These are phyloP conservation scores for Taiwanofungus camphoratus DNA, from an alignment of 1,284 basidiomycete genomes.

Conservation along the genomic window DNA sequence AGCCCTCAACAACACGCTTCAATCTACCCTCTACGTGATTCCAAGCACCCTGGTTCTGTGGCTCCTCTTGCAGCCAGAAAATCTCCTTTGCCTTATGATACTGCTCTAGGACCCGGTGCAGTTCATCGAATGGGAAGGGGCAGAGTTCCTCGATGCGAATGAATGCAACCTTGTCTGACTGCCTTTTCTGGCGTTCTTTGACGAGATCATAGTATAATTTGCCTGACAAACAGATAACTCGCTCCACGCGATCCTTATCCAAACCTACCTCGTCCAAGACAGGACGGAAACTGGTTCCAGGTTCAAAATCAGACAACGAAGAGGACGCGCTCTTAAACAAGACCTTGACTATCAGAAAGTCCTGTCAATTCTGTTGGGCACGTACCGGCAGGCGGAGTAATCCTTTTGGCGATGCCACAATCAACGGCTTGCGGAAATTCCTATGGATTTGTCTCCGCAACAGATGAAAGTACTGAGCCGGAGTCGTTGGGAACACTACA, in stretches of 20 bases:
- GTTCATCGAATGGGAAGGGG: constrained; percentile 72
- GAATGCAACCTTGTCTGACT: constrained; percentile 54
- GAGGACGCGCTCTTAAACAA: constrained; percentile 66
- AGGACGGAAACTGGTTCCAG: constrained; percentile 63
- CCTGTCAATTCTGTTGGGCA: constrained; percentile 10
- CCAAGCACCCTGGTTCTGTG: constrained; percentile 81
- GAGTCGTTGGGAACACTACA: constrained; percentile 80
- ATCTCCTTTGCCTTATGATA: constrained; percentile 45
- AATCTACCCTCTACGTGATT: constrained; percentile 59
- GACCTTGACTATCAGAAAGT: constrained; percentile 3
- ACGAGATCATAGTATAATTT: constrained; percentile 86
- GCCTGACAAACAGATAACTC: constrained; percentile 64
- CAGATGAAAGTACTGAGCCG: constrained; percentile 87
- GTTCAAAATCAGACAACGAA: constrained; percentile 55
- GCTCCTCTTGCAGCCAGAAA: constrained; percentile 82
- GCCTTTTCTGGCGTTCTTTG: constrained; percentile 52
- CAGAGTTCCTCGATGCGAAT: constrained; percentile 80
- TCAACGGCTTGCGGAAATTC: constrained; percentile 80
- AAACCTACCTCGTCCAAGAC: constrained; percentile 44
- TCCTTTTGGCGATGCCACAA: constrained; percentile 81
- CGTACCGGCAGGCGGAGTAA: constrained; percentile 73
- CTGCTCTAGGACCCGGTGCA: constrained; percentile 40
- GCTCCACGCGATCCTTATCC: constrained; percentile 38
- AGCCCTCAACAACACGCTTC: constrained; percentile 40
- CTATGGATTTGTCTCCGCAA: constrained; percentile 77